Conservation (phyloP, 176 grass and related monocot genomes). For the Pontederia crassipes region DNA sequence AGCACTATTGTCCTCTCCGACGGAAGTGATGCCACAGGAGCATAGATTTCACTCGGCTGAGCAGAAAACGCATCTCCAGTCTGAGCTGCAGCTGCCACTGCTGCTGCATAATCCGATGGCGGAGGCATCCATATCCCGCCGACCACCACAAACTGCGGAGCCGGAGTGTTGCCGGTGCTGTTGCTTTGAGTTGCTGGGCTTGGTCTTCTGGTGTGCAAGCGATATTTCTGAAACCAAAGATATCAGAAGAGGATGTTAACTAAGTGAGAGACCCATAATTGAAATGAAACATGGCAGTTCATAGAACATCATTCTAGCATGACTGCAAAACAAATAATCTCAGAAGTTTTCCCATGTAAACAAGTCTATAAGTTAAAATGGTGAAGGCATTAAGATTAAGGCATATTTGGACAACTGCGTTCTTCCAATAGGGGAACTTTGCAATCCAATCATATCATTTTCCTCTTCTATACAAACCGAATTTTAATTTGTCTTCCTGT, state of each 20-base stretch:
- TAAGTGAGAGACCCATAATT: too few relatives aligned
- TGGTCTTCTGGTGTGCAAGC: constrained; percentile 47
- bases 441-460: too few relatives aligned
- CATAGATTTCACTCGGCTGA: constrained; percentile 17
- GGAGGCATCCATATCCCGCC: constrained; percentile 54
- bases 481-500: too few relatives aligned
- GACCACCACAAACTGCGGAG: constrained; percentile 49
- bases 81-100: constrained; percentile 12
- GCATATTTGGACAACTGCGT: too few relatives aligned
- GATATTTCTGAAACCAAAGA: constrained; percentile 41
- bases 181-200: constrained; percentile 23
- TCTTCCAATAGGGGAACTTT: too few relatives aligned
- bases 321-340: too few relatives aligned
- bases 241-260: background rate
- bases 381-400: too few relatives aligned
- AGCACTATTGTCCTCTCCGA: constrained; percentile 1
- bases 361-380: too few relatives aligned
- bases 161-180: background rate
- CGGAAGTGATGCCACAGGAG: constrained; percentile 24
- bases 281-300: too few relatives aligned
- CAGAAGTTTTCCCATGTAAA: too few relatives aligned
- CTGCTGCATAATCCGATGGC: constrained; percentile 21
- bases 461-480: too few relatives aligned
- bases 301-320: too few relatives aligned
- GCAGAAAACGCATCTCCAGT: constrained; percentile 1